A percentile compares a stretch with the other conserved stretches of the same genome.
These are phyloP conservation scores for Blastobotrys parvus DNA, from an alignment of 805 yeast genomes.

Conservation along the genomic window DNA sequence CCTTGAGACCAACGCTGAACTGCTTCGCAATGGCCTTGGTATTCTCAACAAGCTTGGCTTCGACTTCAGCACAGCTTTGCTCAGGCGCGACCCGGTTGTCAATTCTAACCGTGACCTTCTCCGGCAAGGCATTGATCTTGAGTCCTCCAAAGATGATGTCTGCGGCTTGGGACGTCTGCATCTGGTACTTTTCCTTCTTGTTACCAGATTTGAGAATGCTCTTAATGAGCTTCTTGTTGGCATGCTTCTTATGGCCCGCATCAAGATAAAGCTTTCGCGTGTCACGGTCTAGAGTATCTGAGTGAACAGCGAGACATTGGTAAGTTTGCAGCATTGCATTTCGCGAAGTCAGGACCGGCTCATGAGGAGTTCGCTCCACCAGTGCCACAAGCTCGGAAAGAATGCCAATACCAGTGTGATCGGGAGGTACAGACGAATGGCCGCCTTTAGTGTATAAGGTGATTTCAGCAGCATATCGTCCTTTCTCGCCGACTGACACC, in stretches of 20 bases:
- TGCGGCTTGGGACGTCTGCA: conserved; percentile 53
- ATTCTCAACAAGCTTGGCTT: conserved; percentile 29
- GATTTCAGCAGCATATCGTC: conserved; percentile 43
- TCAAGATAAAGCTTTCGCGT: conserved; percentile 13
- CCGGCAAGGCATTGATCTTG: conserved; percentile 65
- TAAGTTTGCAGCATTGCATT: conserved; percentile 55
- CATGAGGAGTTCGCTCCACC: conserved; percentile 53
- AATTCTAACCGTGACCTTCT: conserved; percentile 39
- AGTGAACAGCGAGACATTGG: conserved; percentile 57
- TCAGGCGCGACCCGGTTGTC: conserved; percentile 58
- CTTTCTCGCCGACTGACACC: conserved; percentile 56
- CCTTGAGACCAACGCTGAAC: conserved; percentile 23
- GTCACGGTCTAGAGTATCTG: conserved; percentile 14
- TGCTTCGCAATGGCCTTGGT: conserved; percentile 35
- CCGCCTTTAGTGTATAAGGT: conserved; percentile 61
- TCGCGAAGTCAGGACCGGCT: conserved; percentile 37
- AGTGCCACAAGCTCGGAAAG: conserved; percentile 47
- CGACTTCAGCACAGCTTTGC: conserved; percentile 36
- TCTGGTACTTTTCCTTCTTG: conserved; percentile 28
- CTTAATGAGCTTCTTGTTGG: conserved; percentile 16
- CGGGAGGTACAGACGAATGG: conserved; percentile 72
- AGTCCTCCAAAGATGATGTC: conserved; percentile 62
- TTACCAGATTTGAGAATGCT: conserved; percentile 5
- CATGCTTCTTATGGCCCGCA: conserved; percentile 17
- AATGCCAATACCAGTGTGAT: conserved; percentile 72